These are phyloP conservation scores for Lupinus albus DNA, from an alignment of 306 rosid genomes.

Conservation along the genomic window DNA sequence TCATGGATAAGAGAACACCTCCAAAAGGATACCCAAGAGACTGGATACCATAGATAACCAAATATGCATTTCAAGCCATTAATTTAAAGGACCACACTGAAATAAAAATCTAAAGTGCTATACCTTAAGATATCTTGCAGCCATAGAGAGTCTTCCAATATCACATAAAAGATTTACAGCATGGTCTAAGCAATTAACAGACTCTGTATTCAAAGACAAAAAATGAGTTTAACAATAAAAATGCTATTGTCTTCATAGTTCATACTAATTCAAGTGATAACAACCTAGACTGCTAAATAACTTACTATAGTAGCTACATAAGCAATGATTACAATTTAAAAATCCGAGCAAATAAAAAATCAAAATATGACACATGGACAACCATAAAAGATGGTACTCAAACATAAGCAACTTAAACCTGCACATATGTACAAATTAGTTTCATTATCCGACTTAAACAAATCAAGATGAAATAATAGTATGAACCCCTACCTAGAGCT, in stretches of 20 bases:
- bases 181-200: constrained; percentile 75
- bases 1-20: not conserved
- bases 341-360: constrained; percentile 21
- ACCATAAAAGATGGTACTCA: constrained; percentile 22
- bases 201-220: constrained; percentile 52
- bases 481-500: constrained; percentile 5
- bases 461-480: not conserved
- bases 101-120: constrained; percentile 22
- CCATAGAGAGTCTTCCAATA: constrained; percentile 97
- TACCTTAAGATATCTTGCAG: constrained; percentile 94
- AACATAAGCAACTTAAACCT: constrained; percentile 10
- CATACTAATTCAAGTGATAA: constrained; percentile 9
- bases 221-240: constrained; percentile 1
- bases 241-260: constrained; percentile 4
- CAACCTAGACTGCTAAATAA: not conserved
- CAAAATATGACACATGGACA: constrained; percentile 30
- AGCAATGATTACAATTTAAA: not conserved
- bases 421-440: constrained; percentile 28
- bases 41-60: not conserved
- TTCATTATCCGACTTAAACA: constrained; percentile 7
- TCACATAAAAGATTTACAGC: constrained; percentile 85
- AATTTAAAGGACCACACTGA: constrained; percentile 15
- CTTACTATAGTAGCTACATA: constrained; percentile 19
- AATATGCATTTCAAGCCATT: constrained; percentile 3
- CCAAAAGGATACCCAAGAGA: constrained; percentile 9